Conservation (phyloP, 495 filamentous ascomycete genomes). For the Daldinia childiae region DNA sequence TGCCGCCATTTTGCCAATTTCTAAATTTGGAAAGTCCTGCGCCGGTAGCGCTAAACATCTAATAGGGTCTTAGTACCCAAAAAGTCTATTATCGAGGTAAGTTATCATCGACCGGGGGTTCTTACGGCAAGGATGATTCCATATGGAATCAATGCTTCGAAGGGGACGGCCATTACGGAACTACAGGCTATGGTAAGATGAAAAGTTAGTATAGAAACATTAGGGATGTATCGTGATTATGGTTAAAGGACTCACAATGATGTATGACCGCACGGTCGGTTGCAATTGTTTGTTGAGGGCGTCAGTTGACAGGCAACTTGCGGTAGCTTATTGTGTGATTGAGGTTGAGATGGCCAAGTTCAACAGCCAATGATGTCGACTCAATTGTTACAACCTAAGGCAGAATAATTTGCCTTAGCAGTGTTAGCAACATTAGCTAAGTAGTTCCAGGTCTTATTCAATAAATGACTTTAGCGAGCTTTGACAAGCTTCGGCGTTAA, state of each 20-base stretch:
- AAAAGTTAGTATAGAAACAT: conserved; percentile 11
- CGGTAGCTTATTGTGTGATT: conserved; percentile 9
- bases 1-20: conserved; percentile 85
- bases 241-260: conserved; percentile 12
- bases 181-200: conserved; percentile 13
- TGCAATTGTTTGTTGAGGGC: conserved; percentile 12
- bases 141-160: conserved; percentile 94
- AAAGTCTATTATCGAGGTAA: conserved; percentile 24
- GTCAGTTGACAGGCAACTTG: conserved; percentile 17
- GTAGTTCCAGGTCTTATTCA: neutral
- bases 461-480: neutral
- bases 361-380: conserved; percentile 25
- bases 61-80: conserved; percentile 44
- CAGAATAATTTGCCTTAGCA: neutral
- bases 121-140: conserved; percentile 87
- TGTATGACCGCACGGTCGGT: neutral
- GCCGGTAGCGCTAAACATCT: conserved; percentile 94
- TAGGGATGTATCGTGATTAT: neutral
- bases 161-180: conserved; percentile 87
- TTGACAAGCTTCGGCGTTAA: neutral
- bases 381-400: conserved; percentile 17
- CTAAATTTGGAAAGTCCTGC: conserved; percentile 77
- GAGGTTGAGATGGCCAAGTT: conserved; percentile 10
- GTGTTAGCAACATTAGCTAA: neutral
- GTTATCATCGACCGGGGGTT: conserved; percentile 37